Percentiles rank a stretch among this genome's conserved stretches.
These are phyloP conservation scores for Alternaria burnsii DNA, from an alignment of 2,329 filamentous ascomycete species.

Conservation along the genomic window DNA sequence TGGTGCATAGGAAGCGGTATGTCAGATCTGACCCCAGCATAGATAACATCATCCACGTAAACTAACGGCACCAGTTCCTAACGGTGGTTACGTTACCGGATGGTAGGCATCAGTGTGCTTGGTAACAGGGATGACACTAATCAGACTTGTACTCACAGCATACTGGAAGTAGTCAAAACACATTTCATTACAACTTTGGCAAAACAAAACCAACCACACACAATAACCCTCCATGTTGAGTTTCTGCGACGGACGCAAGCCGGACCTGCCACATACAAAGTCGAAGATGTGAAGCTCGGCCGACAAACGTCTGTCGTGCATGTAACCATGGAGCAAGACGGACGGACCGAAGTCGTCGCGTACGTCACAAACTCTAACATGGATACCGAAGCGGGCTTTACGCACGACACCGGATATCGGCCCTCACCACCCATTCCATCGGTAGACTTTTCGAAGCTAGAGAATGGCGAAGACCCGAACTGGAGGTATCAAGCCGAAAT, in stretches of 20 bases:
- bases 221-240: conserved; percentile 70
- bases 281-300: conserved; percentile 71
- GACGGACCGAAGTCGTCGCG: conserved; percentile 68
- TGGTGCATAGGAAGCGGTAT: conserved; percentile 73
- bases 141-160: conserved; percentile 37
- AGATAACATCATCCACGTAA: background rate
- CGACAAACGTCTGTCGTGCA: conserved; percentile 70
- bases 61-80: conserved; percentile 63
- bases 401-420: conserved; percentile 64
- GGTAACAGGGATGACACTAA: background rate
- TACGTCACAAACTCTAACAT: conserved; percentile 73
- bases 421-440: conserved; percentile 57
- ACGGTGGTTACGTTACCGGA: conserved; percentile 74
- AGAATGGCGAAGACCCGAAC: conserved; percentile 55
- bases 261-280: conserved; percentile 65
- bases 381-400: conserved; percentile 64
- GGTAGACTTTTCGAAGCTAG: conserved; percentile 55
- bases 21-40: conserved; percentile 3
- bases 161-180: conserved; percentile 66
- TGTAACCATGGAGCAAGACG: conserved; percentile 65
- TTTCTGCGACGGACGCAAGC: conserved; percentile 70
- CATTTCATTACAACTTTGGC: conserved; percentile 68
- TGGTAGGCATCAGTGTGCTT: conserved; percentile 22
- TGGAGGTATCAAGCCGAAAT: conserved; percentile 58
- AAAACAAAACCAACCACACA: conserved; percentile 67